Conservation (phyloP, 345 rosid genomes). For the Jatropha curcas region DNA sequence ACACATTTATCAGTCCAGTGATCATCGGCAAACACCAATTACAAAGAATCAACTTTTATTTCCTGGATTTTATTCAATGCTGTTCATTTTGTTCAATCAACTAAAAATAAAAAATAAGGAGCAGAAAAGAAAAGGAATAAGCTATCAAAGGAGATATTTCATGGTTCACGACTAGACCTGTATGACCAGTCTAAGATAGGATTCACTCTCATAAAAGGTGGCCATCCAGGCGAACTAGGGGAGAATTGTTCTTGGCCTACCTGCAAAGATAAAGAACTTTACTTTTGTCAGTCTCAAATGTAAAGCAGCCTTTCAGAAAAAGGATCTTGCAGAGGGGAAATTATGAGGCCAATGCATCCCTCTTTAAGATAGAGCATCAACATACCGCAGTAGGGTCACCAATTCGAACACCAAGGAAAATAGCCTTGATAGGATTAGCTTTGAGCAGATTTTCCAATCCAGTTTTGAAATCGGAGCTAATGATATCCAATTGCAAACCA, state of each 20-base stretch:
- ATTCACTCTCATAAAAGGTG: slow-evolving; percentile 98
- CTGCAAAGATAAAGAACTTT: slow-evolving; percentile 34
- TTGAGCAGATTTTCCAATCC: slow-evolving; percentile 89
- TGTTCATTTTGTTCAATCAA: background rate
- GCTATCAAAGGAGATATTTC: background rate
- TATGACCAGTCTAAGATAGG: slow-evolving; percentile 99
- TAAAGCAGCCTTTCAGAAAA: background rate
- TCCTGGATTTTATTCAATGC: background rate
- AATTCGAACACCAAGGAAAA: slow-evolving; percentile 95
- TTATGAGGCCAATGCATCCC: background rate
- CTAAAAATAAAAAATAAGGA: background rate
- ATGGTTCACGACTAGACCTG: slow-evolving; percentile 48
- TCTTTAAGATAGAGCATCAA: slow-evolving; percentile 9
- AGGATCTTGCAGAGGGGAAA: slow-evolving; percentile 1
- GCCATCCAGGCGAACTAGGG: slow-evolving; percentile 99
- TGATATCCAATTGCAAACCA: slow-evolving; percentile 75
- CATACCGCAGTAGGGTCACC: slow-evolving; percentile 99
- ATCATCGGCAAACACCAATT: background rate
- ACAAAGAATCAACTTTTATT: background rate
- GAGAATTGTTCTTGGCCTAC: slow-evolving; percentile 99
- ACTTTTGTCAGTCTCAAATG: slow-evolving; percentile 7
- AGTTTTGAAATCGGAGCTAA: slow-evolving; percentile 86
- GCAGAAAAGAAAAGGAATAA: slow-evolving; percentile 12
- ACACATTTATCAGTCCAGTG: background rate
- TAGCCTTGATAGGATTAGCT: slow-evolving; percentile 81